These are phyloP conservation scores for Zoysia matrella DNA, from an alignment of 202 grass and related monocot species.

Conservation along the genomic window DNA sequence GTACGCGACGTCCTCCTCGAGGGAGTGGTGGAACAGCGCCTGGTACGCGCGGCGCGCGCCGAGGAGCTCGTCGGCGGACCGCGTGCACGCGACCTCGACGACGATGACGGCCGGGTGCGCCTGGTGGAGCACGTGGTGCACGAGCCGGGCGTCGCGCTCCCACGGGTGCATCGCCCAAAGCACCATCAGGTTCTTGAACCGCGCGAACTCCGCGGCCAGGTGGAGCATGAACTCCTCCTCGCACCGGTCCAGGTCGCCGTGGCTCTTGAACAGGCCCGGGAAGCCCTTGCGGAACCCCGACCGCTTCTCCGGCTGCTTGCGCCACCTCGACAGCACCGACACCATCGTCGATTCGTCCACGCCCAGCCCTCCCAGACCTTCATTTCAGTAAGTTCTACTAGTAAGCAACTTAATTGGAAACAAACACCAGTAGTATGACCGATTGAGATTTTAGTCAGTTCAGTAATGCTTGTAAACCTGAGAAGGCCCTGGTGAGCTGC, in stretches of 20 bases:
- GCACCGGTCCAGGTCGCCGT: conserved; percentile 68
- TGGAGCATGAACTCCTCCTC: conserved; percentile 70
- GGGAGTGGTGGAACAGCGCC: conserved; percentile 81
- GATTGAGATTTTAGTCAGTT: neutral
- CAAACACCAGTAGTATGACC: neutral
- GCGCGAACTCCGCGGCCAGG: conserved; percentile 76
- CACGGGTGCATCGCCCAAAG: conserved; percentile 94
- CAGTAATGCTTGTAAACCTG: conserved; percentile 52
- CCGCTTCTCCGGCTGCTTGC: conserved; percentile 75
- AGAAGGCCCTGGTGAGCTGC: conserved; percentile 80
- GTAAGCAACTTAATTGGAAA: neutral
- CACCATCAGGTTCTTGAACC: conserved; percentile 91
- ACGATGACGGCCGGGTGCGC: conserved; percentile 58
- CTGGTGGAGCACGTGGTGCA: conserved; percentile 82
- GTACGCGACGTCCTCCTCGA: conserved; percentile 94
- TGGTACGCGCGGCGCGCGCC: conserved; percentile 85
- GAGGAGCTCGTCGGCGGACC: conserved; percentile 82
- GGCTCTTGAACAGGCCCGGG: conserved; percentile 53
- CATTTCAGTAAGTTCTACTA: neutral
- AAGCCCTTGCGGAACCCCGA: conserved; percentile 70
- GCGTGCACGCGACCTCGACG: conserved; percentile 79
- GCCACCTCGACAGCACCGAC: conserved; percentile 64
- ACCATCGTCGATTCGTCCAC: conserved; percentile 81
- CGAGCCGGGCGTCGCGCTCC: conserved; percentile 84
- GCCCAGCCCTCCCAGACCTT: conserved; percentile 75